Evolutionary conservation across 73 alveolate genomes (phyloP).

Genomic region (Paraurostyla sp.): DNA sequence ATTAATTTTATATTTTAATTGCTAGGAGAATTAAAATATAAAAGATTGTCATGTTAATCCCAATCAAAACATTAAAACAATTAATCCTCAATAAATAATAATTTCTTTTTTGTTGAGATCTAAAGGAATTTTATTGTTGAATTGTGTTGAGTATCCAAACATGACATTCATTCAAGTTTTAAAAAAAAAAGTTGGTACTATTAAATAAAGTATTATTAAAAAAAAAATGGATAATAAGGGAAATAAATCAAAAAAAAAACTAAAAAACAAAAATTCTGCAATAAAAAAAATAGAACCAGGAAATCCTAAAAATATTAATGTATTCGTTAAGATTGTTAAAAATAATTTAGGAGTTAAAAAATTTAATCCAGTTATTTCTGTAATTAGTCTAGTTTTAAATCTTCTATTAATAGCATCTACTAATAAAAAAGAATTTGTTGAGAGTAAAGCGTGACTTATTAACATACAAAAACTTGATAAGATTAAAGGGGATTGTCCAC

Average conservation of each 20-base stretch:
- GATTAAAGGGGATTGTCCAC: not conserved
- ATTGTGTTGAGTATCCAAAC: not conserved
- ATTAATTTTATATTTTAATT: too few relatives aligned
- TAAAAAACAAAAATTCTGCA: not conserved
- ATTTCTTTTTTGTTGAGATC: not conserved
- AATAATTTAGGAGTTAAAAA: not conserved
- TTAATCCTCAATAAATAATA: too few relatives aligned
- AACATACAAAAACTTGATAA: not conserved
- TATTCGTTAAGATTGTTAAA: not conserved
- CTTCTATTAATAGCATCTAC: not conserved
- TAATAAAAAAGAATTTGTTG: not conserved
- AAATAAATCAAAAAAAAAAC: not conserved
- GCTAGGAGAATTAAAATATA: too few relatives aligned
- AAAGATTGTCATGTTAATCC: not conserved
- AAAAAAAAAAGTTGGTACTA: constrained; percentile 1
- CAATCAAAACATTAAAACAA: not conserved
- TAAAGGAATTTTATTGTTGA: not conserved
- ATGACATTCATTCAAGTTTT: not conserved
- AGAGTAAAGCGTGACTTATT: not conserved
- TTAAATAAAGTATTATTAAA: not conserved
- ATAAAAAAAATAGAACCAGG: not conserved
- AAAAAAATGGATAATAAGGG: not conserved
- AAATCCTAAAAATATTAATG: not conserved
- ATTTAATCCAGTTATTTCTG: not conserved
- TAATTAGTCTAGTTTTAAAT: not conserved